Evolutionary conservation across 208 protist genomes (phyloP).

Genomic region (Trypanosoma scelopori): DNA sequence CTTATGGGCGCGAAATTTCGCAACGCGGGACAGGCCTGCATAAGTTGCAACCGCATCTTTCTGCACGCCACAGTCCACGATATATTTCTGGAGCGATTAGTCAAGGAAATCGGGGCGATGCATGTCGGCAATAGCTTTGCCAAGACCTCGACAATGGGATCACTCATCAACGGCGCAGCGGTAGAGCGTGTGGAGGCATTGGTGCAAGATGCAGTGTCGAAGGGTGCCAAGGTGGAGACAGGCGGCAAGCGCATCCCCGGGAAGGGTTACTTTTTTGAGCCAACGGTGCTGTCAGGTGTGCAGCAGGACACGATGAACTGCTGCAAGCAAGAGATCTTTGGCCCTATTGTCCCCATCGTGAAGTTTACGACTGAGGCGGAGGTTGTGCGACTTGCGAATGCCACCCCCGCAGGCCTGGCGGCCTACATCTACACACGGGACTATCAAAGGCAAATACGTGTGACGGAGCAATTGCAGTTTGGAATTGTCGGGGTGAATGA

Average conservation of each 20-base stretch:
- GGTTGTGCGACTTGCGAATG: conserved; percentile 74
- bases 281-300: conserved; percentile 79
- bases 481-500: conserved; percentile 91
- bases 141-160: conserved; percentile 45
- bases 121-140: conserved; percentile 80
- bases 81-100: conserved; percentile 49
- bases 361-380: conserved; percentile 74
- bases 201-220: conserved; percentile 61
- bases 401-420: conserved; percentile 70
- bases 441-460: conserved; percentile 62
- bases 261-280: conserved; percentile 79
- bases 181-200: conserved; percentile 43
- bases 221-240: conserved; percentile 65
- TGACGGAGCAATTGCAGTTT: conserved; percentile 60
- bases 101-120: conserved; percentile 38
- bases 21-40: conserved; percentile 90
- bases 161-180: conserved; percentile 56
- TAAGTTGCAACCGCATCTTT: conserved; percentile 79
- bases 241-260: conserved; percentile 51
- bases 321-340: conserved; percentile 90
- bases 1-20: conserved; percentile 75
- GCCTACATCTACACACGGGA: conserved; percentile 79
- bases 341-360: conserved; percentile 81
- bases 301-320: conserved; percentile 47
- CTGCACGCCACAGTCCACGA: conserved; percentile 72